phyloP scores from a whole-genome alignment of 2,329 filamentous ascomycete species.

The Boeremia exigua region DNA sequence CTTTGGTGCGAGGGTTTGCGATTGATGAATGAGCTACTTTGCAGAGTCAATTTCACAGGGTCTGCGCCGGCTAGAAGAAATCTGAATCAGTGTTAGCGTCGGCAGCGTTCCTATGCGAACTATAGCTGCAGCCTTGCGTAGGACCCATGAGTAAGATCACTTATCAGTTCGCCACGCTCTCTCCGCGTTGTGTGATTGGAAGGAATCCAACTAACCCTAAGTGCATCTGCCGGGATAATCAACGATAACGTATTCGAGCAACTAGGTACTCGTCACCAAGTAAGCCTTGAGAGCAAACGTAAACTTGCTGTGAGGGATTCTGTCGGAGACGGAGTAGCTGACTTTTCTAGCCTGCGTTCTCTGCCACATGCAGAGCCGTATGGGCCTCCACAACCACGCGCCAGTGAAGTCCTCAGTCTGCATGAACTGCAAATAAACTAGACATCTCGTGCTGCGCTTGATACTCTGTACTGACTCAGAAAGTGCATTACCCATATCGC shows the following conservation, averaged over 20 bases:
- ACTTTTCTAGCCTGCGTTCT: too few species aligned
- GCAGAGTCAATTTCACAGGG: not conserved
- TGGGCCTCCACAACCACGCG: not conserved
- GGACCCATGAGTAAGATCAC: not conserved
- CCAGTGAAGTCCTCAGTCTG: not conserved
- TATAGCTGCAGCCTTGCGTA: not conserved
- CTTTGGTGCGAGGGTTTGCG: not conserved
- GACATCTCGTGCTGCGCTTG: not conserved
- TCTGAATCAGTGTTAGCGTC: not conserved
- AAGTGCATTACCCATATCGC: slow-evolving; percentile 1
- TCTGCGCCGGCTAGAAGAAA: not conserved
- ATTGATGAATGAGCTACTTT: not conserved
- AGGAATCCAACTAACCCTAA: too few species aligned
- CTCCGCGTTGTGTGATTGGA: too few species aligned
- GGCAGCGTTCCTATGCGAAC: not conserved
- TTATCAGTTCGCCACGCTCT: not conserved
- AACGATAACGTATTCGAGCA: not conserved
- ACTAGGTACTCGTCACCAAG: not conserved
- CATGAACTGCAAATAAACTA: not conserved
- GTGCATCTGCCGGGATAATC: not conserved
- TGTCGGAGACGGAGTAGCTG: too few species aligned
- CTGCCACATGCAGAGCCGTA: too few species aligned
- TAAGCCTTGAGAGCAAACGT: too few species aligned
- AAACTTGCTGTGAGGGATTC: too few species aligned
- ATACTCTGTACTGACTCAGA: not conserved